Evolutionary conservation across 73 alveolate species (phyloP), one percentile per base, ranked within the genome.

Genomic region (Uronychia binucleata): DNA sequence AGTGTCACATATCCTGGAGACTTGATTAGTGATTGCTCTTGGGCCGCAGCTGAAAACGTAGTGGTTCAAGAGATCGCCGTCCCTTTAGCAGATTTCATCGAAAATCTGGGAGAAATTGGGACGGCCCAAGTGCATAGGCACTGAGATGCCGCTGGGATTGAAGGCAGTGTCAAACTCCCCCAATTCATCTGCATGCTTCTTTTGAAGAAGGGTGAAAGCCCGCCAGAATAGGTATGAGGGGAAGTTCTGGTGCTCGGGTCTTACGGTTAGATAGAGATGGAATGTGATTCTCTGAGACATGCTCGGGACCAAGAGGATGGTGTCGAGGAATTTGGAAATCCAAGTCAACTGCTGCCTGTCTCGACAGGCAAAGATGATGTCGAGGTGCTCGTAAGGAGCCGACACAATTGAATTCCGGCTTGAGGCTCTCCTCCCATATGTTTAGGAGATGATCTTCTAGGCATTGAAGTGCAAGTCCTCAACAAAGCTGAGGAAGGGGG

Each of bases 221-320:
- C 88, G n/a, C 88, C 88, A 81, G 59, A 81, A 81, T 31, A 81
- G 31, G 33, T 59, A 81, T 11, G 81, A 81, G 14, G 88, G 88
- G 28, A 81, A 33, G 5, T 30, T 81, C 77, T 81, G 58, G 28
- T 29, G 27, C 5, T 81, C 81, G n/a, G 58, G 58, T 14, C 74
- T 35, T 1, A 81, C 60, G 25, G 88, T 81, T 0, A 81, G 1
- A 59, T 33, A 81, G 11, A 81, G 27, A 31, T 59, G 31, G 28
- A 81, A 81, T 67, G 75, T 75, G 25, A 81, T 30, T 1, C n/a
- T 28, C 5, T 46, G 59, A 1, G 74, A 25, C 76, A 81, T 8
- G 1, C 79, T 30, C 1, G 28, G 30, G 29, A 75, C 58, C 25
- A 33, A 31, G 28, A 81, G 58, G 33, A 81, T 75, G 31, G 58